phyloP scores from a whole-genome alignment of 1,139 yeast species.

The Hemisphaericaspora xylanilytica region DNA sequence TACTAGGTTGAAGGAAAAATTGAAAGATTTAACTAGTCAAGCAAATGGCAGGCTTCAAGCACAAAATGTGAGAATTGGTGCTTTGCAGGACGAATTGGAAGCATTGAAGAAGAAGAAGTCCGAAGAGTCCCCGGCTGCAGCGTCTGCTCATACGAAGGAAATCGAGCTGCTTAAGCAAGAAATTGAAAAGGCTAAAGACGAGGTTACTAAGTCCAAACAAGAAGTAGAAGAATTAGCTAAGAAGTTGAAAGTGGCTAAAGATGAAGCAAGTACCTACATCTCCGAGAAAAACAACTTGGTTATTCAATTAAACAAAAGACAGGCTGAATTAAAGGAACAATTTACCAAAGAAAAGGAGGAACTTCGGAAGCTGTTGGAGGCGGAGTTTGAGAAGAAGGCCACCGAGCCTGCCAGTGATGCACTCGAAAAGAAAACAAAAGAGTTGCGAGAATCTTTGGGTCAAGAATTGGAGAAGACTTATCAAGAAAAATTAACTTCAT shows the following conservation, averaged over 20 bases:
- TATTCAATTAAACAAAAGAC: conserved; percentile 10
- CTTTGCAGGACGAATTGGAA: conserved; percentile 22
- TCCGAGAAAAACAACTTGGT: conserved; percentile 16
- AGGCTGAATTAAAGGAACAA: conserved; percentile 15
- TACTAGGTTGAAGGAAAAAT: conserved; percentile 25
- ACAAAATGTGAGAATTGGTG: conserved; percentile 24
- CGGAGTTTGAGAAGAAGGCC: conserved; percentile 16
- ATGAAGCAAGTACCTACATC: conserved; percentile 13
- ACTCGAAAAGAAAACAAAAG: conserved; percentile 16
- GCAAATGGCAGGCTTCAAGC: conserved; percentile 22
- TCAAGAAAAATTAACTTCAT: conserved; percentile 18
- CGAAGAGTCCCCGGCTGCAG: conserved; percentile 6
- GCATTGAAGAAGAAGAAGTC: conserved; percentile 16
- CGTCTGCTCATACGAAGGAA: conserved; percentile 1
- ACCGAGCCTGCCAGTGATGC: conserved; percentile 11
- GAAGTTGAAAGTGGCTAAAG: conserved; percentile 9
- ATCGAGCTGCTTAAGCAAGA: conserved; percentile 10
- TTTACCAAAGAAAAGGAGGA: conserved; percentile 20
- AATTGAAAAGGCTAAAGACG: conserved; percentile 10
- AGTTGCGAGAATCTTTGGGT: conserved; percentile 21
- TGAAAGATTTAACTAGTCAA: conserved; percentile 21
- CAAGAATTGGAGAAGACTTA: conserved; percentile 21
- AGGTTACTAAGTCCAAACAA: conserved; percentile 9
- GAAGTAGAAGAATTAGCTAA: conserved; percentile 16
- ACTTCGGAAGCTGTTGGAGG: conserved; percentile 15